Base-by-base conservation (phyloP, 805 yeast species). In the Schwanniomyces occidentalis region DNA sequence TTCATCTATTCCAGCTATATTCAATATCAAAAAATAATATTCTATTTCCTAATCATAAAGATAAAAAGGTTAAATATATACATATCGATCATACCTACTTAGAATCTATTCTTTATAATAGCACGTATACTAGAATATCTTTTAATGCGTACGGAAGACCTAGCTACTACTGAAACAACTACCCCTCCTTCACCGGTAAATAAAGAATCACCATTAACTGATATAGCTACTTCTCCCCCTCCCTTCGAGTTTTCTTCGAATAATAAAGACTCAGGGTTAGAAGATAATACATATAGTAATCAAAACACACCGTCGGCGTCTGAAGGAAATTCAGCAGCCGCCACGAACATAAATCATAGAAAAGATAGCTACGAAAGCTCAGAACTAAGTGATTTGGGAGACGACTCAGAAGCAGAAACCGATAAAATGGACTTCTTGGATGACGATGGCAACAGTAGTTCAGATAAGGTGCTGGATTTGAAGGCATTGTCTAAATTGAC, bases 351-450 rank as follows among this genome's bases (percentile, higher is more conserved):
- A n/a, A n/a, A n/a, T n/a, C n/a, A n/a, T n/a, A 16, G 30, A 12
- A 51, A 48, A 34, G 62, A 51, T 38, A 52, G 44, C 33, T 61
- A 58, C 46, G 71, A 65, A 26, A 65, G 71, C 49, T 63, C 69
- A 6, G 74, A 68, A 39, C 53, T 68, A 28, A 65, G 72, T 25
- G 85, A 78, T 37, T 57, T 78, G 42, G 79, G 76, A 30, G 68
- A 76, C 38, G 80, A 72, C 36, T 82, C 93, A 10, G 96, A 89
- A 59, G 95, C 93, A 12, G 97, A 89, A 55, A 89, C 97, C 0
- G 96, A 89, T 53, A 82, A 78, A 48, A 78, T 88, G 86, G 91
- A 79, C 40, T 67, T 63, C 40, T 53, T 70, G 41, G 71, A 69
- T 15, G 69, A 63, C 7, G 54, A 51, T 27, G 42, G 37, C 8